Base-by-base conservation (phyloP, 139 green algal species). In the Coelastrella sp. region DNA sequence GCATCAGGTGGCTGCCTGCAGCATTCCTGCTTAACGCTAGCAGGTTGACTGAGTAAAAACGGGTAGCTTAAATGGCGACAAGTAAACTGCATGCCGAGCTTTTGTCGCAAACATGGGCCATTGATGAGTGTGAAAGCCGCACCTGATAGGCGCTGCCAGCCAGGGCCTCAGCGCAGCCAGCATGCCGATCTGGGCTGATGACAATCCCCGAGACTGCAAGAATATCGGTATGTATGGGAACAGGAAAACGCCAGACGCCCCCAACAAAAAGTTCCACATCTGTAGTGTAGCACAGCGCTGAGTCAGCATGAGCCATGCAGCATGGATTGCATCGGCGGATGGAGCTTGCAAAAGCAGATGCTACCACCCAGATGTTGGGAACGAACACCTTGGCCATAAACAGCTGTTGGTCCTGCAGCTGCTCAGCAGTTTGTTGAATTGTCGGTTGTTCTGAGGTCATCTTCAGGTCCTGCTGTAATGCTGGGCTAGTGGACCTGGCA, bases 241-340 rank as follows among this genome's bases (percentile, higher is more conserved):
- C 56, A 90, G 12, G 22, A 83, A 90, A 7, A 81, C 85, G 7
- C 85, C 85, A 14, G 85, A 83, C 7, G 58, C n/a, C 6, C 85
- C 85, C 12, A 61, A 8, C 24, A 90, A 25, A 61, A 90, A 90
- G 74, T 90, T 84, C 56, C 57, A 90, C 12, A 58, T 73, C 85
- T 90, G 85, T n/a, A 80, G 25, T 25, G 63, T 15, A 20, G 63
- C 20, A 78, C 70, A 78, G 20, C 20, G 20, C 10, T 24, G 15
- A 17, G n/a, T 25, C 20, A 25, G 70, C 17, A 78, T 78, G 17
- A 24, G n/a, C 20, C 8, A 24, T 78, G 70, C 19, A 25, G 70
- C 20, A 11, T 78, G 15, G 4, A 4, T 78, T 78, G 70, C 19
- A 22, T 72, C 63, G 35, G 35, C 35, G 35, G 35, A 49, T 49